phyloP scores from a whole-genome alignment of 306 rosid species.

The Fragaria iinumae region DNA sequence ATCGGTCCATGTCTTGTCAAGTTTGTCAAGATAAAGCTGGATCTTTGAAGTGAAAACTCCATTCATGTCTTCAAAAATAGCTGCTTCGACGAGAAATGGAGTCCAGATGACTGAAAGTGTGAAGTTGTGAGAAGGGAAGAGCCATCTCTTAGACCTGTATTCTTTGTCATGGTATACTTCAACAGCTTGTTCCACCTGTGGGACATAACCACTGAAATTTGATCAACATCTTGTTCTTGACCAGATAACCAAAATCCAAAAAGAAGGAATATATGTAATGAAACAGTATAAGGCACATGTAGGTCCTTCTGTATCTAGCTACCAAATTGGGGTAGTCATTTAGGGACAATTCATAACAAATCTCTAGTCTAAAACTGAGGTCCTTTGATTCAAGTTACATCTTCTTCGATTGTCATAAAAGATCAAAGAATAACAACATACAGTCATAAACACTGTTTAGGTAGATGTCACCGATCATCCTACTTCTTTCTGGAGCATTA shows the following conservation, averaged over 20 bases:
- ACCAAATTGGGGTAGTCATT: background rate
- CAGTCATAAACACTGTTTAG: background rate
- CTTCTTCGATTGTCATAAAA: background rate
- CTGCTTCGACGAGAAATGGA: slow-evolving; percentile 79
- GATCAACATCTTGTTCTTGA: slow-evolving; percentile 21
- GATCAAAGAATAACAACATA: background rate
- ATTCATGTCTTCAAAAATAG: slow-evolving; percentile 58
- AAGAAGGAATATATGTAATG: background rate
- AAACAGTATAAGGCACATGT: slow-evolving; percentile 4
- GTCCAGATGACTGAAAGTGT: slow-evolving; percentile 75
- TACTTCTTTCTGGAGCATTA: too few species aligned
- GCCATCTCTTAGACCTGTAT: slow-evolving; percentile 73
- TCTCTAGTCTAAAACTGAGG: background rate
- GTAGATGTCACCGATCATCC: too few species aligned
- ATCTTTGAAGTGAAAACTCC: slow-evolving; percentile 66
- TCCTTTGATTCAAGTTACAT: background rate
- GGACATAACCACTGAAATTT: slow-evolving; percentile 25
- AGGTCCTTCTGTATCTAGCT: background rate
- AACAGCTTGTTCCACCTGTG: slow-evolving; percentile 64
- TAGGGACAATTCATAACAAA: background rate
- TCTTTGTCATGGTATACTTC: slow-evolving; percentile 83
- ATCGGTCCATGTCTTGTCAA: slow-evolving; percentile 56
- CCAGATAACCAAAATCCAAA: slow-evolving; percentile 8
- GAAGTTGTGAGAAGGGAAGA: slow-evolving; percentile 69
- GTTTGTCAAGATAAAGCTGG: slow-evolving; percentile 60